A percentile compares a stretch with the other conserved stretches of the same genome.
phyloP scores from a whole-genome alignment of 2,329 filamentous ascomycete genomes.

The Bipolaris cookei region DNA sequence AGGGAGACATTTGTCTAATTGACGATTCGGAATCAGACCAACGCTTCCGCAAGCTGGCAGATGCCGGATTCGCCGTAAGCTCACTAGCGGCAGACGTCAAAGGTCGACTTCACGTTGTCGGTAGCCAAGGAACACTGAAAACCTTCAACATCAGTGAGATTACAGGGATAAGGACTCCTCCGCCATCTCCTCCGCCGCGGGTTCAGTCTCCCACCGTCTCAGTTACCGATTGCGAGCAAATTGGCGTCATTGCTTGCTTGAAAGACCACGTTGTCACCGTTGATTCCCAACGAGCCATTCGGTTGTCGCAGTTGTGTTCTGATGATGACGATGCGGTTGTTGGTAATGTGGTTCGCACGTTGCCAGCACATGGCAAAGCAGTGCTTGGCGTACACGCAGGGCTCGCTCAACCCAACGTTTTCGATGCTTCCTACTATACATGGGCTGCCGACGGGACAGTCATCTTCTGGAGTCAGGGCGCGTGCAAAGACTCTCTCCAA shows the following conservation, averaged over 20 bases:
- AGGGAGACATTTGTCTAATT: slow-evolving; percentile 86
- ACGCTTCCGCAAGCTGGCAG: slow-evolving; percentile 70
- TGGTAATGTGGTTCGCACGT: slow-evolving; percentile 47
- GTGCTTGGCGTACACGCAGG: slow-evolving; percentile 72
- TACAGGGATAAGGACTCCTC: slow-evolving; percentile 36
- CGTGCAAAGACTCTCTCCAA: slow-evolving; percentile 66
- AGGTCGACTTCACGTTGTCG: slow-evolving; percentile 70
- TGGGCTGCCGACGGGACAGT: slow-evolving; percentile 85
- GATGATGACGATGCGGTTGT: slow-evolving; percentile 38
- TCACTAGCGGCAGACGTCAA: slow-evolving; percentile 68
- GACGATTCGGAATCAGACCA: slow-evolving; percentile 77
- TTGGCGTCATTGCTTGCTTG: slow-evolving; percentile 49
- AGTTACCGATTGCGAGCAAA: slow-evolving; percentile 37
- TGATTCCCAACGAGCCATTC: slow-evolving; percentile 76
- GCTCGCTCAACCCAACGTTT: slow-evolving; percentile 64
- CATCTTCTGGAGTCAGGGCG: slow-evolving; percentile 83
- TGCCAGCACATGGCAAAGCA: slow-evolving; percentile 64
- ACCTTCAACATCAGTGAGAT: slow-evolving; percentile 52
- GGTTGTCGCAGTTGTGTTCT: slow-evolving; percentile 60
- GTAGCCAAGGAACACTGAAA: slow-evolving; percentile 65
- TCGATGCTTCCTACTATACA: slow-evolving; percentile 79
- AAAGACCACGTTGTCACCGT: slow-evolving; percentile 59
- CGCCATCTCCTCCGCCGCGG: slow-evolving; percentile 45
- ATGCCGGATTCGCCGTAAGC: slow-evolving; percentile 70
- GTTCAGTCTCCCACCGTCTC: slow-evolving; percentile 42